phyloP scores from a whole-genome alignment of 768 basidiomycete genomes.

The Boletus coccyginus region DNA sequence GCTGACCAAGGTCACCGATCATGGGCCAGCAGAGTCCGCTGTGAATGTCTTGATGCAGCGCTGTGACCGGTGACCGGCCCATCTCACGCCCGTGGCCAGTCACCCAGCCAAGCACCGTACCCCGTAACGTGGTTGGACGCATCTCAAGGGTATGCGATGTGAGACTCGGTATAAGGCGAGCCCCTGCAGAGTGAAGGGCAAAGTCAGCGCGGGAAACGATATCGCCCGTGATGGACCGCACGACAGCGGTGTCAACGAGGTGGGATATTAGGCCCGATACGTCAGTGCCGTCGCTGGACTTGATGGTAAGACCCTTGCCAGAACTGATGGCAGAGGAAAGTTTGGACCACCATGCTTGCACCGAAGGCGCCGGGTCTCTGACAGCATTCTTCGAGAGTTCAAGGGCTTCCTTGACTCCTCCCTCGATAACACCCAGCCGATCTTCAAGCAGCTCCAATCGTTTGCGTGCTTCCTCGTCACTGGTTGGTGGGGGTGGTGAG shows the following conservation, averaged over 20 bases:
- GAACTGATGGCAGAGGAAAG: constrained; percentile 44
- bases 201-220: constrained; percentile 79
- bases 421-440: constrained; percentile 57
- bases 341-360: constrained; percentile 72
- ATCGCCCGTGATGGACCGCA: constrained; percentile 67
- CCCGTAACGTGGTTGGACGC: constrained; percentile 46
- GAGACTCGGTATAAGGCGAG: constrained; percentile 72
- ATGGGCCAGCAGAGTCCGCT: constrained; percentile 96
- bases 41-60: constrained; percentile 81
- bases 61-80: constrained; percentile 82
- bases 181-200: constrained; percentile 83
- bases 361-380: constrained; percentile 37
- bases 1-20: constrained; percentile 68
- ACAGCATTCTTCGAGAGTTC: constrained; percentile 54
- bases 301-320: constrained; percentile 57
- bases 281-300: constrained; percentile 73
- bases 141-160: constrained; percentile 80
- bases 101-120: constrained; percentile 51
- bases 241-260: constrained; percentile 75
- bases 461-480: constrained; percentile 56
- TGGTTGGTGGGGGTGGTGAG: constrained; percentile 21
- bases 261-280: constrained; percentile 65
- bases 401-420: constrained; percentile 67
- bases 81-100: constrained; percentile 60
- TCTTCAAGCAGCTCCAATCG: constrained; percentile 60